Conservation (phyloP, 1,284 basidiomycete species). For the Mycena sp. region DNA sequence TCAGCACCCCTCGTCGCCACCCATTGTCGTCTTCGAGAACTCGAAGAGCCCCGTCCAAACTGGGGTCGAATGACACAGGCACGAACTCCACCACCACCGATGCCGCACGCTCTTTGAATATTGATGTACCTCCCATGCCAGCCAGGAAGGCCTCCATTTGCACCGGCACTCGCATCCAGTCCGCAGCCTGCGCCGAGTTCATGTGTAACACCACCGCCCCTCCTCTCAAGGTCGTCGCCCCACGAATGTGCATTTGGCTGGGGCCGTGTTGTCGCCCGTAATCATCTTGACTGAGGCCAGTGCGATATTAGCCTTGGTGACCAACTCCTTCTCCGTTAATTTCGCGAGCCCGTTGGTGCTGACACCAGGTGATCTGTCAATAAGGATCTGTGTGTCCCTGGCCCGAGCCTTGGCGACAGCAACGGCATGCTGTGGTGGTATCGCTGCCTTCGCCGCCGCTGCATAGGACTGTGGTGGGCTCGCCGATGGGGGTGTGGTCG, state of each 20-base stretch:
- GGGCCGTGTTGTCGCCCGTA: too few species aligned
- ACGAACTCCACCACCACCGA: background rate
- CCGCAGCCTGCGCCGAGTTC: background rate
- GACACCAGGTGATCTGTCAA: too few species aligned
- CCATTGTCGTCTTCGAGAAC: background rate
- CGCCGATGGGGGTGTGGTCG: too few species aligned
- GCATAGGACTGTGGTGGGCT: too few species aligned
- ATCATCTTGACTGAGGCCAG: background rate
- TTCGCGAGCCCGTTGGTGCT: too few species aligned
- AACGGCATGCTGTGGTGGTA: too few species aligned
- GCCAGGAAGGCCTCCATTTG: background rate
- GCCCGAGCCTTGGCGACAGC: too few species aligned
- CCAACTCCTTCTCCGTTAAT: slow-evolving; percentile 3
- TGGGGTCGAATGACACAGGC: slow-evolving; percentile 3
- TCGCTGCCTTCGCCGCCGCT: too few species aligned
- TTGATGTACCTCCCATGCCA: background rate
- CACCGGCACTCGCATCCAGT: background rate
- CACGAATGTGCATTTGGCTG: background rate
- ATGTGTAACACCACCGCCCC: background rate
- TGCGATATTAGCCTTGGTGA: background rate
- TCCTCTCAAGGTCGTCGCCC: too few species aligned
- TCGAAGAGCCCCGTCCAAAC: background rate
- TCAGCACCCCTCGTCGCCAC: background rate
- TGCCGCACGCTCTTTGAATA: background rate
- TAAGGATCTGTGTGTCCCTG: too few species aligned